A percentile compares a stretch with the other conserved stretches of the same genome.
Evolutionary conservation across 495 filamentous ascomycete genomes (phyloP).

Genomic region (Xylaria sp.): DNA sequence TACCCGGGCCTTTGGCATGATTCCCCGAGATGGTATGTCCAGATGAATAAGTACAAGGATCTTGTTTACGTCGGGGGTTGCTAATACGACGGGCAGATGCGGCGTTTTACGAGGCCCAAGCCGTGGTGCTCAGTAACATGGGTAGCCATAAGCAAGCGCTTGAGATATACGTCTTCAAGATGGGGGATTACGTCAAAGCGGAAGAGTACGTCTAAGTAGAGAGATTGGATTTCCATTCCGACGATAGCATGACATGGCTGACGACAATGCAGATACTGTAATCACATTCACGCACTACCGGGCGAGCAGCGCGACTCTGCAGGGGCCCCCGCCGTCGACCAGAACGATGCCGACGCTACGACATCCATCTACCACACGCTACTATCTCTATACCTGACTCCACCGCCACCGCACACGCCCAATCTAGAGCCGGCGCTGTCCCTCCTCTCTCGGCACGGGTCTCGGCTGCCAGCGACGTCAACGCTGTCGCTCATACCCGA

Average conservation of each 20-base stretch:
- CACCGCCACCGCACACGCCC: conserved; percentile 74
- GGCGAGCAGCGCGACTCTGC: conserved; percentile 33
- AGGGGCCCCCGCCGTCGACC: conserved; percentile 23
- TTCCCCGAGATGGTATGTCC: conserved; percentile 77
- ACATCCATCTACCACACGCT: conserved; percentile 89
- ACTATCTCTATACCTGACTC: conserved; percentile 86
- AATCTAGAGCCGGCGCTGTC: conserved; percentile 81
- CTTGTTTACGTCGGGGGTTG: background rate
- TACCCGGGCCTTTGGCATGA: conserved; percentile 72
- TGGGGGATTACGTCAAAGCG: conserved; percentile 84
- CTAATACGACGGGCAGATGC: conserved; percentile 62
- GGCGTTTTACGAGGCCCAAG: conserved; percentile 86
- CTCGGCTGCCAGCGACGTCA: conserved; percentile 83
- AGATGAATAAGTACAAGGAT: background rate
- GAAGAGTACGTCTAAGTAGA: conserved; percentile 83
- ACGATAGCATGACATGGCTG: conserved; percentile 24
- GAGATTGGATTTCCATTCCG: conserved; percentile 18
- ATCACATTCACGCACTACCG: conserved; percentile 71
- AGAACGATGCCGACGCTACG: conserved; percentile 59
- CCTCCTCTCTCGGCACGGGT: conserved; percentile 90
- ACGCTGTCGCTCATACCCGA: conserved; percentile 88
- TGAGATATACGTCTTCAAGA: conserved; percentile 95
- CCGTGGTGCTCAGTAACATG: conserved; percentile 94
- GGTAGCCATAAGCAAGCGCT: conserved; percentile 92
- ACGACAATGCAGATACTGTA: conserved; percentile 76